Percentiles rank a stretch among this genome's conserved stretches.
These are phyloP conservation scores for Penicillium thymicola DNA, from an alignment of 2,329 filamentous ascomycete genomes.

Conservation along the genomic window DNA sequence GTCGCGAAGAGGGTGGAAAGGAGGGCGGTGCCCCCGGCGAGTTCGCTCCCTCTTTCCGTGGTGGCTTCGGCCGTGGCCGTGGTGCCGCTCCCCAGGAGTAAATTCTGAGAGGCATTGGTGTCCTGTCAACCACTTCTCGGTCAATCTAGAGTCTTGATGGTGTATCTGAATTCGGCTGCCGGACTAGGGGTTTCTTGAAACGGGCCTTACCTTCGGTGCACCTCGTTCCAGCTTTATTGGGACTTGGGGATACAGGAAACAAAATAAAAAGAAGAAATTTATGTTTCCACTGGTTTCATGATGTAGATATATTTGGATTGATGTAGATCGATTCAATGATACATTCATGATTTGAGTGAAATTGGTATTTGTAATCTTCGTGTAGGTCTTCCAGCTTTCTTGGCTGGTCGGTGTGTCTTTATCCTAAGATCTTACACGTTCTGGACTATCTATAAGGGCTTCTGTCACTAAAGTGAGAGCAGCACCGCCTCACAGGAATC, in stretches of 20 bases:
- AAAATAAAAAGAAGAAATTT: constrained; percentile 26
- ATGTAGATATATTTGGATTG: constrained; percentile 29
- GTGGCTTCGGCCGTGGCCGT: constrained; percentile 85
- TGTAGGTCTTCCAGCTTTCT: background rate
- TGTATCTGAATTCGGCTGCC: constrained; percentile 25
- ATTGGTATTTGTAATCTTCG: background rate
- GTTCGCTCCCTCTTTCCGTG: constrained; percentile 90
- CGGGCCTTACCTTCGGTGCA: constrained; percentile 22
- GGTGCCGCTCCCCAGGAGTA: constrained; percentile 67
- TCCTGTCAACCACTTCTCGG: constrained; percentile 30
- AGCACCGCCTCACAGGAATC: constrained; percentile 32
- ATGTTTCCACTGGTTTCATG: constrained; percentile 24
- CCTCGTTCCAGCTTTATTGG: constrained; percentile 19
- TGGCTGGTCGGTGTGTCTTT: background rate
- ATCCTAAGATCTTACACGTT: background rate
- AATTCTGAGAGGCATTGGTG: constrained; percentile 31
- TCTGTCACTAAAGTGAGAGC: too few species aligned
- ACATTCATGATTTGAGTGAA: background rate
- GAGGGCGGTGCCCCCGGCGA: constrained; percentile 88
- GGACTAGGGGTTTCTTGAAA: constrained; percentile 30
- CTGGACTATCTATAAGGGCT: background rate
- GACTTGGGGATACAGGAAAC: constrained; percentile 25
- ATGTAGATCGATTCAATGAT: background rate
- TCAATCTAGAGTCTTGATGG: constrained; percentile 31
- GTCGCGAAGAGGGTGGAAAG: constrained; percentile 79